A percentile compares a stretch with the other conserved stretches of the same genome.
These are phyloP conservation scores for Clohesyomyces aquaticus DNA, from an alignment of 495 filamentous ascomycete genomes.

Conservation along the genomic window DNA sequence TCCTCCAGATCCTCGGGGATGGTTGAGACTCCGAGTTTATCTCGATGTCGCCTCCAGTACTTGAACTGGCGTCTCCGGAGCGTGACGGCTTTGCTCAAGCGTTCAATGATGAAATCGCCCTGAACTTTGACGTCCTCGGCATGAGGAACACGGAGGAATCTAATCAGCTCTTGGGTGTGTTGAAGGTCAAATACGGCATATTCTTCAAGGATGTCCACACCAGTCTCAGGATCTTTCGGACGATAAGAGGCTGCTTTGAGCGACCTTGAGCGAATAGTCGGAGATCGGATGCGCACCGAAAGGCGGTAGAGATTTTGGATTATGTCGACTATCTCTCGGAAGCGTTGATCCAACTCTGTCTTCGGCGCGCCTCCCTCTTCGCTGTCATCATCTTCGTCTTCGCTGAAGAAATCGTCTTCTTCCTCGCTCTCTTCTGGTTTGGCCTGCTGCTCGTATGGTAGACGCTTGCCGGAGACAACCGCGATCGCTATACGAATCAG, in stretches of 20 bases:
- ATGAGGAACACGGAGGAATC: constrained; percentile 8
- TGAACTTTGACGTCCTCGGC: not conserved
- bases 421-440: constrained; percentile 23
- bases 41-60: constrained; percentile 38
- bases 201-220: constrained; percentile 35
- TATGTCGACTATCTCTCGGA: constrained; percentile 36
- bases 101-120: constrained; percentile 24
- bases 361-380: constrained; percentile 22
- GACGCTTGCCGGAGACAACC: constrained; percentile 25
- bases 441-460: constrained; percentile 37
- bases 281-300: constrained; percentile 34
- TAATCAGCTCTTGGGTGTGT: constrained; percentile 32
- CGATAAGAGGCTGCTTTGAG: constrained; percentile 37
- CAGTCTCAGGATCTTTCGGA: constrained; percentile 37
- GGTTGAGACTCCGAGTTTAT: constrained; percentile 29
- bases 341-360: constrained; percentile 35
- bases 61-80: constrained; percentile 39
- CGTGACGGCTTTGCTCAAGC: constrained; percentile 34
- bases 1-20: constrained; percentile 7
- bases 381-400: constrained; percentile 34
- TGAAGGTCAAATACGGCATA: constrained; percentile 34
- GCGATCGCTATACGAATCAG: constrained; percentile 21
- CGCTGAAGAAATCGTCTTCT: constrained; percentile 26
- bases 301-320: constrained; percentile 40
- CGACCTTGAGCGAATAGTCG: constrained; percentile 33